Conservation (phyloP, 768 basidiomycete species). For the Podaxis sp. region DNA sequence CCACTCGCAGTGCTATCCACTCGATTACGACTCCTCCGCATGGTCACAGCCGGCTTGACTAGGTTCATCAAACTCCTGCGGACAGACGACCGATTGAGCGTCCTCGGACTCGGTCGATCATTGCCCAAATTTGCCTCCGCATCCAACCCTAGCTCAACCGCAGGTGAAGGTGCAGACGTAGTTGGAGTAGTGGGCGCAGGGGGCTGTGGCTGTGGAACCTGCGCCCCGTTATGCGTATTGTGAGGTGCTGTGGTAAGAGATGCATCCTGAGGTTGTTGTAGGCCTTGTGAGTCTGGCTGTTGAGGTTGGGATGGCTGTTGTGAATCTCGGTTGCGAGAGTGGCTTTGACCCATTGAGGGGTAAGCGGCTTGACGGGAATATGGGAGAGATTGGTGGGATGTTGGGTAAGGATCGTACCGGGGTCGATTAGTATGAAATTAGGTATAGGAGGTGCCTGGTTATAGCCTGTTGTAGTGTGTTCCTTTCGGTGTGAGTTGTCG, state of each 20-base stretch:
- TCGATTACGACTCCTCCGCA: constrained; percentile 13
- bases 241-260: background rate
- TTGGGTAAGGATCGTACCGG: background rate
- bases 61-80: constrained; percentile 35
- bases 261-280: background rate
- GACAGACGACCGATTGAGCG: constrained; percentile 23
- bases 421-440: background rate
- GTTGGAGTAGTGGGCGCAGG: background rate
- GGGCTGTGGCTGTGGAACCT: background rate
- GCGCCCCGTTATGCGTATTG: background rate
- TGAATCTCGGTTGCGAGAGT: constrained; percentile 15
- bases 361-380: background rate
- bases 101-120: background rate
- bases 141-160: background rate
- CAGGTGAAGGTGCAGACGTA: background rate
- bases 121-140: background rate
- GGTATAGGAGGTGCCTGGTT: background rate
- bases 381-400: background rate
- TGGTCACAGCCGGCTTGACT: constrained; percentile 22
- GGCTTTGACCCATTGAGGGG: constrained; percentile 22
- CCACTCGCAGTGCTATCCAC: constrained; percentile 13
- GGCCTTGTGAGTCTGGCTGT: background rate
- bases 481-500: background rate
- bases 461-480: too few relatives aligned
- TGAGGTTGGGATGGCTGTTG: background rate